Evolutionary conservation across 495 filamentous ascomycete species (phyloP).

Genomic region (Tuber borchii): DNA sequence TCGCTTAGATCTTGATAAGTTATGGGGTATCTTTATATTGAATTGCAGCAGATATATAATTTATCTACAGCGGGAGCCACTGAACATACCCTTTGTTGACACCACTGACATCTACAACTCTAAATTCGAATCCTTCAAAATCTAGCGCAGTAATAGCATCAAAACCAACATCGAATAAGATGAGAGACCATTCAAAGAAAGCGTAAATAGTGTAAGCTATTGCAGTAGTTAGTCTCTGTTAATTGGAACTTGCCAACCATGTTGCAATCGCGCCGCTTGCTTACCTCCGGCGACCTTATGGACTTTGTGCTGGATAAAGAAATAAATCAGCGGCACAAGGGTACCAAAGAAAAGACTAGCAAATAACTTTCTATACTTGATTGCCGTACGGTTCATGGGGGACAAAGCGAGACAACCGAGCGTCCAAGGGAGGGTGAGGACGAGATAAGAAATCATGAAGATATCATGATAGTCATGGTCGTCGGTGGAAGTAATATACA

Average conservation of each 20-base stretch:
- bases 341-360: constrained; percentile 84
- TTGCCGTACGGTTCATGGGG: constrained; percentile 72
- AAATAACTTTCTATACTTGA: constrained; percentile 83
- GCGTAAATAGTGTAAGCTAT: constrained; percentile 96
- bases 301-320: constrained; percentile 98
- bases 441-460: constrained; percentile 97
- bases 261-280: constrained; percentile 38
- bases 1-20: constrained; percentile 8
- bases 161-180: constrained; percentile 92
- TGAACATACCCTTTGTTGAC: constrained; percentile 98
- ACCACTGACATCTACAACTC: constrained; percentile 82
- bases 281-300: constrained; percentile 89
- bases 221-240: constrained; percentile 30
- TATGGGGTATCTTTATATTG: constrained; percentile 18
- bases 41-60: constrained; percentile 18
- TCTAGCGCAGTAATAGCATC: constrained; percentile 95
- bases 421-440: constrained; percentile 94
- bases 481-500: constrained; percentile 96
- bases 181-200: constrained; percentile 95
- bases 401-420: constrained; percentile 82
- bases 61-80: constrained; percentile 78
- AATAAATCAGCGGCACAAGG: constrained; percentile 85
- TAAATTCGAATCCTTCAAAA: constrained; percentile 82
- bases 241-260: background rate
- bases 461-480: constrained; percentile 99